Percentiles rank a stretch among this genome's conserved stretches.
These are phyloP conservation scores for Penicillium flavigenum DNA, from an alignment of 495 filamentous ascomycete species.

Conservation along the genomic window DNA sequence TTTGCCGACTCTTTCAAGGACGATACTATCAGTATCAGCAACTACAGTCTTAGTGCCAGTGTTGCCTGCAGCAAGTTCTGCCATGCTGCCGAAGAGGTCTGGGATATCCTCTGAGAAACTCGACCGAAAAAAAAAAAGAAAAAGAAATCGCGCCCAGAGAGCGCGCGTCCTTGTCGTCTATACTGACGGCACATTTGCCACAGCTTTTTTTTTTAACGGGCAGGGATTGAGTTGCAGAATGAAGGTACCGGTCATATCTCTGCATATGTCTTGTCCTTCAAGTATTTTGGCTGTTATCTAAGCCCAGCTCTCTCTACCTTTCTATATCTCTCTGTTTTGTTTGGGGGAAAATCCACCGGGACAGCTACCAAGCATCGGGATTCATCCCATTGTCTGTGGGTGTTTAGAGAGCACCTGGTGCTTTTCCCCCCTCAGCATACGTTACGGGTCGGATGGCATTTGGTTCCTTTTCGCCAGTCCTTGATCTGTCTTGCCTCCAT, in stretches of 20 bases:
- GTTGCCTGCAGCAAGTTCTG: slow-evolving; percentile 99
- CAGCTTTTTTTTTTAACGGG: slow-evolving; percentile 25
- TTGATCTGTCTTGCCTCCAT: slow-evolving; percentile 26
- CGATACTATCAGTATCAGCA: slow-evolving; percentile 96
- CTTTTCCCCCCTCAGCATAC: slow-evolving; percentile 20
- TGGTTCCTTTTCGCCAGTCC: slow-evolving; percentile 38
- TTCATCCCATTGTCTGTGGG: slow-evolving; percentile 9
- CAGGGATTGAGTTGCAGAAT: slow-evolving; percentile 11
- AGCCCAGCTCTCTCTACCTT: slow-evolving; percentile 8
- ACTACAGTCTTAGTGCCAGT: slow-evolving; percentile 93
- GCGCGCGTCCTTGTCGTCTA: slow-evolving; percentile 17
- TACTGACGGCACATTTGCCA: slow-evolving; percentile 14
- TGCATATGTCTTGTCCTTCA: neutral
- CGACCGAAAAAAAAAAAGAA: neutral
- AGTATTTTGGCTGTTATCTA: slow-evolving; percentile 14
- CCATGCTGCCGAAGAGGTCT: slow-evolving; percentile 94
- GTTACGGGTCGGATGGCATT: slow-evolving; percentile 36
- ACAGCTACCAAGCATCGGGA: slow-evolving; percentile 13
- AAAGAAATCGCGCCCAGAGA: slow-evolving; percentile 18
- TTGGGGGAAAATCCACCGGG: slow-evolving; percentile 2
- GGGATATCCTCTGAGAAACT: slow-evolving; percentile 74
- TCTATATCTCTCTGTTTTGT: slow-evolving; percentile 13
- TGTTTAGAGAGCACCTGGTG: slow-evolving; percentile 1
- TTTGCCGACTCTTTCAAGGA: slow-evolving; percentile 94
- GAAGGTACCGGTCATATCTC: neutral